These are phyloP conservation scores for Podosphaera xanthii DNA, from an alignment of 2,329 filamentous ascomycete genomes.

Conservation along the genomic window DNA sequence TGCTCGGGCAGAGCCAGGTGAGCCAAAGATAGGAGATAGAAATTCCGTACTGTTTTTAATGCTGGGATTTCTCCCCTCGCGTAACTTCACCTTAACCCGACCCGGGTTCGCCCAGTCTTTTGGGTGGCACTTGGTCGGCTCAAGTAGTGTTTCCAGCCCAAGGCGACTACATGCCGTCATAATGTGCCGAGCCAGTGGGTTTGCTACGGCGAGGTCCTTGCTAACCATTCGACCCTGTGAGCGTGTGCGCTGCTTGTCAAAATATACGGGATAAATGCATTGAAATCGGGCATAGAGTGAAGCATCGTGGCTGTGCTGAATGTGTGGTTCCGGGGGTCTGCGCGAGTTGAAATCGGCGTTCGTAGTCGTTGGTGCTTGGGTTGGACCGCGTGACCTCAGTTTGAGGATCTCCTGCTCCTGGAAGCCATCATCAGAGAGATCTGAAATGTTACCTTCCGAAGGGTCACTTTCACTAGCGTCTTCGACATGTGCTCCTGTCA, in stretches of 20 bases:
- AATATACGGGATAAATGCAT: constrained; percentile 89
- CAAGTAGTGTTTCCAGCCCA: constrained; percentile 52
- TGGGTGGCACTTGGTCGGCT: constrained; percentile 79
- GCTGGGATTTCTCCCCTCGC: constrained; percentile 29
- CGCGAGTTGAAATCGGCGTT: constrained; percentile 7
- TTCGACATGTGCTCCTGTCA: constrained; percentile 79
- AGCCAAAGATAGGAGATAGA: too few species aligned
- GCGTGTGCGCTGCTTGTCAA: constrained; percentile 53
- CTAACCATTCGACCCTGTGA: constrained; percentile 64
- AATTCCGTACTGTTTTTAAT: constrained; percentile 39
- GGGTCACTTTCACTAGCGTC: constrained; percentile 61
- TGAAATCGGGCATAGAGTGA: constrained; percentile 51
- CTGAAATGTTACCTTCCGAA: constrained; percentile 59
- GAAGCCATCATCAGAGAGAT: constrained; percentile 33
- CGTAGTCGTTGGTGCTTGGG: constrained; percentile 12
- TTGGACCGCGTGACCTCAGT: constrained; percentile 3
- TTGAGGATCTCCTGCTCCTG: constrained; percentile 23
- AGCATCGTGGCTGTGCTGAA: constrained; percentile 23
- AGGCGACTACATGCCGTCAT: constrained; percentile 61
- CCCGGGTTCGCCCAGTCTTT: constrained; percentile 97
- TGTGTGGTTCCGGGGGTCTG: constrained; percentile 16
- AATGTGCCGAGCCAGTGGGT: constrained; percentile 76
- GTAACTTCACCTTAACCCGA: constrained; percentile 57
- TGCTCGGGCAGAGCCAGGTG: too few species aligned
- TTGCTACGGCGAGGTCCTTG: constrained; percentile 47